Evolutionary conservation across 2,329 filamentous ascomycete genomes (phyloP), one percentile per base, ranked within the genome.

Genomic region (Monosporascus ibericus): DNA sequence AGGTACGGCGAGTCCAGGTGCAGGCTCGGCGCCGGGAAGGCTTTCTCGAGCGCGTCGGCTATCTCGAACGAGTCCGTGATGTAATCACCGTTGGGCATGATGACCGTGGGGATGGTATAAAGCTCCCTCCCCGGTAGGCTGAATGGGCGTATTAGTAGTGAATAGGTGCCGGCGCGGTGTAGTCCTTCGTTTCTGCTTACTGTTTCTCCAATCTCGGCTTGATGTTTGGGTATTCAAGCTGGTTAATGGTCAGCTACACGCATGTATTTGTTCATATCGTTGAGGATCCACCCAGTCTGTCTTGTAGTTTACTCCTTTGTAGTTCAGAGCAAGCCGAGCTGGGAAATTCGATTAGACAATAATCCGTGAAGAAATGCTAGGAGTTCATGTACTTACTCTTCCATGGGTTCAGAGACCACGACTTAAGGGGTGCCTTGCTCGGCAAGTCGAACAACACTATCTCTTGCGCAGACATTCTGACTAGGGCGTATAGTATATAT

Each of bases 351-450:
- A 49, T 61, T 42, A 60, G 55, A 42, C 37, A 34, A 15, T 44
- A 54, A 18, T 25, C 49, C 38, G 17, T n/a, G 34, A 8, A 34
- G 25, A 37, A 27, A 42, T 9, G 6, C 40, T 34, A 14, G 9
- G 37, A 38, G n/a, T 6, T 18, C 25, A 30, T 27, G 40, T 14
- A 65, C 66, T 60, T 69, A 86, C 84, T 82, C 70, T 86, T 89
- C 85, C 85, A 89, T 1, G 85, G 80, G 64, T 89, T 90, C 46
- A 80, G 69, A 1, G 84, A 86, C 86, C 86, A 89, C 48, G 71
- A 63, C 7, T 68, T 69, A 39, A 71, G 65, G 17, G 70, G 71
- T 20, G 70, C 68, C 63, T 73, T 78, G 67, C 74, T 82, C 3
- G 84, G 79, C 3, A 89, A 66, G 64, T 89, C 86, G 58, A 81